Base-by-base conservation (phyloP, 768 basidiomycete genomes). In the Pisolithus sp. region DNA sequence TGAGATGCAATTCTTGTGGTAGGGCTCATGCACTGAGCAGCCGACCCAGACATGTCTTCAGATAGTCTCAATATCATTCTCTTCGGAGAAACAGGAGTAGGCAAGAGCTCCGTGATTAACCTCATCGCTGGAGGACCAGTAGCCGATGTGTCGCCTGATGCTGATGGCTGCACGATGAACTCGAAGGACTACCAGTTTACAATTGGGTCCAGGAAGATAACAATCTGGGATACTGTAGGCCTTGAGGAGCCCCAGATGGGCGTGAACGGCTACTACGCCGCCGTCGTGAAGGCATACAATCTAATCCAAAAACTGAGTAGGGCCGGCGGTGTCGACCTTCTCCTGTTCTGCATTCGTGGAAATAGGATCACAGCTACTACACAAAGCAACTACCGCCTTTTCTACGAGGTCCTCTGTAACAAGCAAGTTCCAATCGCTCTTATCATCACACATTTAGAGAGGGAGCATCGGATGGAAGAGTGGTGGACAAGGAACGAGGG, bases 41-140 rank as follows among this genome's bases (percentile, higher is more conserved):
- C 18, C 40, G 42, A 18, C 28, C 1, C 38, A 45, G 43, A 45
- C 43, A 45, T 49, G 38, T 17, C 17, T 30, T 2, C 24, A 49
- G 48, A 40, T 45, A 45, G 56, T 30, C 52, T 66, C 55, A 67
- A 68, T 15, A 46, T 67, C 21, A 57, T 67, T n/a, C 59, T 67
- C 43, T 67, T 67, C 28, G 66, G 66, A 21, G 66, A 67, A 52
- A 58, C 57, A 2, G 66, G 66, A 2, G 66, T 68, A 48, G 70
- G 71, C 13, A 77, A 77, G 51, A 77, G 76, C 48, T 73, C 72
- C 17, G 62, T 75, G 39, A 62, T 77, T 52, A 77, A 76, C 58
- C 66, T 76, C 60, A 53, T 76, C n/a, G 61, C 62, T 23, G 67
- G 63, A 26, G 15, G 50, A 2, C 50, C 59, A 1, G 34, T 60